Evolutionary conservation across 106 monocot species (phyloP).

Genomic region (Acorus calamus): DNA sequence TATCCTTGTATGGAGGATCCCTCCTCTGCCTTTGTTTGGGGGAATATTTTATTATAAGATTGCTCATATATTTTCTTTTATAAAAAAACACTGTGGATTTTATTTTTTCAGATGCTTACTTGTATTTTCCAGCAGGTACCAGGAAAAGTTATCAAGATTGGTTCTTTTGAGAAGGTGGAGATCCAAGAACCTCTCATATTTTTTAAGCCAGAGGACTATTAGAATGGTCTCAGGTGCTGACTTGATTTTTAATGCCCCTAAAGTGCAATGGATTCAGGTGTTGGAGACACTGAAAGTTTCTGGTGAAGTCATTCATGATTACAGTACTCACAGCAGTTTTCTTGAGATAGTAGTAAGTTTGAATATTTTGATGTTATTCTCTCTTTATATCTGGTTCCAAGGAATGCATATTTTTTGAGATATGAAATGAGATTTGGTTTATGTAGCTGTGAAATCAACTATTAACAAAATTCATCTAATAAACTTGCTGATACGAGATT

Average conservation of each 20-base stretch:
- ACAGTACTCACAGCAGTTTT: slow-evolving; percentile 1
- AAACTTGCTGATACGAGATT: no score
- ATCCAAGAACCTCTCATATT: slow-evolving; percentile 47
- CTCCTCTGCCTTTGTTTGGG: no score
- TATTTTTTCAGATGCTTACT: background rate
- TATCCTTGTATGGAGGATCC: no score
- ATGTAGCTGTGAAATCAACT: no score
- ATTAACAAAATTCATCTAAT: no score
- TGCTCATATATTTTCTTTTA: no score
- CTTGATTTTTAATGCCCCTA: slow-evolving; percentile 64
- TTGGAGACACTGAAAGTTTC: slow-evolving; percentile 44
- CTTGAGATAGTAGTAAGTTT: slow-evolving; percentile 57
- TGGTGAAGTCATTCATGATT: slow-evolving; percentile 13
- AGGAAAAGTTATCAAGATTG: slow-evolving; percentile 13
- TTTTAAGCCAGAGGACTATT: slow-evolving; percentile 63
- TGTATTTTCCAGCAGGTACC: slow-evolving; percentile 15
- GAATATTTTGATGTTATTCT: background rate
- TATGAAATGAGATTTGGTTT: no score
- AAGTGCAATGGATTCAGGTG: slow-evolving; percentile 55
- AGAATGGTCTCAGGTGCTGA: slow-evolving; percentile 56
- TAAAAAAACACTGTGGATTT: no score
- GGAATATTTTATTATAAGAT: no score
- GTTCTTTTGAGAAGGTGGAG: slow-evolving; percentile 48
- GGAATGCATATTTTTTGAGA: background rate
- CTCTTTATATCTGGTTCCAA: background rate